Evolutionary conservation across 1,284 basidiomycete genomes (phyloP).

Genomic region (Heterobasidion annosum): DNA sequence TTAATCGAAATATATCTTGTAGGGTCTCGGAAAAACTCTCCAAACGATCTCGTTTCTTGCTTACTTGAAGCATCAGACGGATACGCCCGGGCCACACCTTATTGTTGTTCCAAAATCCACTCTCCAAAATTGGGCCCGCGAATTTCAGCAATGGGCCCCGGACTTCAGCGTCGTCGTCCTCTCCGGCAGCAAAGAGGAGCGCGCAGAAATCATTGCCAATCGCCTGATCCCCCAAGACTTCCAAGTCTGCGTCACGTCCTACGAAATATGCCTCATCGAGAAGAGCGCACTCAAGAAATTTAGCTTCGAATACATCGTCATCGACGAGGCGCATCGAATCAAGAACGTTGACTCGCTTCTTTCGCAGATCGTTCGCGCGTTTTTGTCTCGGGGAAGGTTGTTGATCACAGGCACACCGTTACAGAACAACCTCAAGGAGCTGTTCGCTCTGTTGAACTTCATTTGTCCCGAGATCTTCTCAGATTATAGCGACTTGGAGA

Average conservation of each 20-base stretch:
- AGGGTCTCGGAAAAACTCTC: slow-evolving; percentile 97
- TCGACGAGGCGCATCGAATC: slow-evolving; percentile 99
- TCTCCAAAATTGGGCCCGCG: slow-evolving; percentile 93
- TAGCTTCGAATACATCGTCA: slow-evolving; percentile 96
- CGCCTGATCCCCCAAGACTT: slow-evolving; percentile 85
- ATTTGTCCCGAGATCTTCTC: slow-evolving; percentile 83
- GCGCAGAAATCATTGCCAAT: slow-evolving; percentile 72
- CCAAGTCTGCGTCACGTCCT: slow-evolving; percentile 93
- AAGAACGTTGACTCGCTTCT: slow-evolving; percentile 98
- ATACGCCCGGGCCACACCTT: slow-evolving; percentile 79
- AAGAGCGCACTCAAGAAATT: slow-evolving; percentile 90
- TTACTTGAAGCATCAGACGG: slow-evolving; percentile 84
- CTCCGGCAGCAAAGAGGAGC: slow-evolving; percentile 87
- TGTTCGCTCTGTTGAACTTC: slow-evolving; percentile 95
- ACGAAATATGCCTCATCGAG: slow-evolving; percentile 97
- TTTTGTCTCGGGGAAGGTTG: slow-evolving; percentile 82
- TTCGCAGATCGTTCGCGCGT: slow-evolving; percentile 90
- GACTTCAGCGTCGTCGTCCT: slow-evolving; percentile 81
- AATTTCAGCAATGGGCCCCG: slow-evolving; percentile 90
- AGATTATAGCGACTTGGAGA: slow-evolving; percentile 67
- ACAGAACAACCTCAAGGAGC: slow-evolving; percentile 96
- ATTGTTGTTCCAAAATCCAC: slow-evolving; percentile 98
- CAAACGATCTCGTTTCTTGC: slow-evolving; percentile 98
- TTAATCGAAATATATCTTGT: slow-evolving; percentile 7
- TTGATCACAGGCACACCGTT: slow-evolving; percentile 97